Conservation (phyloP, 495 filamentous ascomycete species). For the Tuber microsphaerosporum region DNA sequence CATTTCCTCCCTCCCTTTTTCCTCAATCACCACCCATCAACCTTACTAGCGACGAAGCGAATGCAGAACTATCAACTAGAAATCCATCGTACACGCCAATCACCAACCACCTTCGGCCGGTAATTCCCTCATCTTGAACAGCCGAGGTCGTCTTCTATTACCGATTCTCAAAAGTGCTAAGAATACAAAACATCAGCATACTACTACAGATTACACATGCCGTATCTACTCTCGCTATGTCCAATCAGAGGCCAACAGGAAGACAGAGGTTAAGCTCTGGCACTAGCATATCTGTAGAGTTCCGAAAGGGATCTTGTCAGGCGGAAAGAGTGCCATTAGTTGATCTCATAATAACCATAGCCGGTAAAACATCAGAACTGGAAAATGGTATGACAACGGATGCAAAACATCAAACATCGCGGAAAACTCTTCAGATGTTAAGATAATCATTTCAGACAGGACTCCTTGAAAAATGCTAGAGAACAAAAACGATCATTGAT, state of each 20-base stretch:
- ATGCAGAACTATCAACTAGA: background rate
- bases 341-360: background rate
- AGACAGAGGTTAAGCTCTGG: background rate
- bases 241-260: background rate
- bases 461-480: background rate
- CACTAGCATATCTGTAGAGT: background rate
- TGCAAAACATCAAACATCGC: background rate
- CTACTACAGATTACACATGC: background rate
- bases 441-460: background rate
- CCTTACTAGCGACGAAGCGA: background rate
- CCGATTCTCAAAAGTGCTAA: background rate
- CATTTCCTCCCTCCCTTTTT: background rate
- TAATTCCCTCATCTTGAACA: background rate
- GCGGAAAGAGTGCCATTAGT: background rate
- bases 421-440: background rate
- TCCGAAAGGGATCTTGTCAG: background rate
- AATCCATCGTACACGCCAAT: background rate
- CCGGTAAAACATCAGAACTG: background rate
- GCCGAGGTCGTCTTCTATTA: background rate
- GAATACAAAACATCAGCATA: background rate
- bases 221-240: background rate
- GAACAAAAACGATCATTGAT: background rate
- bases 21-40: background rate
- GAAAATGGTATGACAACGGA: background rate
- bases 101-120: background rate